These are phyloP conservation scores for Alisma plantagoaquatica DNA, from an alignment of 106 monocot species.

Conservation along the genomic window DNA sequence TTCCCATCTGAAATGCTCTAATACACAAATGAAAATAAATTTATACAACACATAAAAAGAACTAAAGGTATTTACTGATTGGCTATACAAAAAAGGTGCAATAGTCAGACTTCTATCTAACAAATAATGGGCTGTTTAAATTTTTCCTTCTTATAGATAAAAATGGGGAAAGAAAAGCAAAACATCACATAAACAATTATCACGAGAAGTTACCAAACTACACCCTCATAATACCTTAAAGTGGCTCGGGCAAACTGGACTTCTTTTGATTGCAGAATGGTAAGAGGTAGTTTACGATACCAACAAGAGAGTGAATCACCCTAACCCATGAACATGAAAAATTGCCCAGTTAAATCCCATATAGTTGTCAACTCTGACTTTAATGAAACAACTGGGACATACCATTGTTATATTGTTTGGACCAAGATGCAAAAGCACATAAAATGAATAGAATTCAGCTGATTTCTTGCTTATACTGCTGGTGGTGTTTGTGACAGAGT, in stretches of 20 bases:
- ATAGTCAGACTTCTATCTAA: not conserved
- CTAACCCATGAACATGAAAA: conserved; percentile 6
- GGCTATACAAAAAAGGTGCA: no score
- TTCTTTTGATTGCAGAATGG: conserved; percentile 61
- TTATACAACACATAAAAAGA: not conserved
- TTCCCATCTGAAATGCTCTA: conserved; percentile 65
- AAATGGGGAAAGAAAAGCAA: not conserved
- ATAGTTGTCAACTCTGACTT: no score
- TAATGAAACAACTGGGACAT: no score
- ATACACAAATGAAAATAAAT: conserved; percentile 2
- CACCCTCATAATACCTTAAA: conserved; percentile 40
- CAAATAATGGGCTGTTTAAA: not conserved
- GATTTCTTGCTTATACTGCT: conserved; percentile 39
- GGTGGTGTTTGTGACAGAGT: conserved; percentile 34
- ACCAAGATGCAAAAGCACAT: conserved; percentile 78
- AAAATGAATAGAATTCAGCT: conserved; percentile 81
- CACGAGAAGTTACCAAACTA: not conserved
- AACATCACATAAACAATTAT: not conserved
- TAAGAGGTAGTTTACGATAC: conserved; percentile 46
- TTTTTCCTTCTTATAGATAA: no score
- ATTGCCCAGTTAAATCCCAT: conserved; percentile 4
- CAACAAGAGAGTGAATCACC: conserved; percentile 62
- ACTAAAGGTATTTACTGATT: not conserved
- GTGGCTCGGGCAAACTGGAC: conserved; percentile 59
- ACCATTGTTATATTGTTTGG: conserved; percentile 59